Conservation (phyloP, 1,284 basidiomycete genomes). For the Leccinum angustisporum region DNA sequence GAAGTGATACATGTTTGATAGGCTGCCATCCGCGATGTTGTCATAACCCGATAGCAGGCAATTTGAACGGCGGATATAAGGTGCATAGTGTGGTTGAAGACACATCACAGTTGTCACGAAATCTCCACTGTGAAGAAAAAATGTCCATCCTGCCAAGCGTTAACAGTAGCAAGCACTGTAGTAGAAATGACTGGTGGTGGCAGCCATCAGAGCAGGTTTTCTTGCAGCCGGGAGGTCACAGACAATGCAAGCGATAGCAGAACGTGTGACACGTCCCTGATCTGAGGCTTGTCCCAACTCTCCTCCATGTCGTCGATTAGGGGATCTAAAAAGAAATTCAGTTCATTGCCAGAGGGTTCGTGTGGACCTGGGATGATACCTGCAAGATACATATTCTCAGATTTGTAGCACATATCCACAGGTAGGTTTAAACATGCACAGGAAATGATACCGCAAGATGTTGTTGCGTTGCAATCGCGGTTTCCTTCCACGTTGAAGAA, state of each 20-base stretch:
- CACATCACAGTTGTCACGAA: background rate
- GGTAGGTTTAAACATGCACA: too few species aligned
- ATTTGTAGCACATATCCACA: too few species aligned
- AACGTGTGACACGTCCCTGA: background rate
- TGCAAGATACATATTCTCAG: too few species aligned
- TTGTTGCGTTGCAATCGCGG: too few species aligned
- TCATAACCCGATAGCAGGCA: background rate
- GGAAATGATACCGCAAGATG: too few species aligned
- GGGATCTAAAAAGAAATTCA: background rate
- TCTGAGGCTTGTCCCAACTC: background rate
- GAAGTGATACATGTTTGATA: too few species aligned
- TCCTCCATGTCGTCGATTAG: background rate
- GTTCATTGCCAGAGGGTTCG: too few species aligned
- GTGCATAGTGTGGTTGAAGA: background rate
- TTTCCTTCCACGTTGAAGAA: too few species aligned
- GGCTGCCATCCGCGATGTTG: too few species aligned
- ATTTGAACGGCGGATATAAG: background rate
- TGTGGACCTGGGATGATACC: too few species aligned
- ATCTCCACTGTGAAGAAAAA: conserved; percentile 14
- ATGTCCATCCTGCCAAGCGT: background rate
- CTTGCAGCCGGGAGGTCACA: background rate
- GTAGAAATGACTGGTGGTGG: background rate
- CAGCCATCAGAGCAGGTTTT: background rate
- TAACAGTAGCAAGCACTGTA: background rate
- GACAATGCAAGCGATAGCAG: background rate